phyloP scores from a whole-genome alignment of 345 rosid species.

The Arabidopsis arenosa region DNA sequence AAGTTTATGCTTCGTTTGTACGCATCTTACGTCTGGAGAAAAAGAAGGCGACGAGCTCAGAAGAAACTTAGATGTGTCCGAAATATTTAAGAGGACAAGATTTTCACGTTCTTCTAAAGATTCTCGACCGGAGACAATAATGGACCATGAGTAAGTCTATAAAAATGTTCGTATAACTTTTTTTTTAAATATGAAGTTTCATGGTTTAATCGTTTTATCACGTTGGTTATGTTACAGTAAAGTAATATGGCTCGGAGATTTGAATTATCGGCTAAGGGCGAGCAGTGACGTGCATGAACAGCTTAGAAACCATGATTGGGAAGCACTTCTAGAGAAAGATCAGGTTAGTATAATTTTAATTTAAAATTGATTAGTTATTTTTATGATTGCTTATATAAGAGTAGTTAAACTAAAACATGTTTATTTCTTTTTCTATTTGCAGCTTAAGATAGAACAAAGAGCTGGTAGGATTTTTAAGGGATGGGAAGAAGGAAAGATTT shows the following conservation, averaged over 20 bases:
- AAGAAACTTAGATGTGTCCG: conserved; percentile 81
- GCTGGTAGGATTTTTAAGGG: conserved; percentile 84
- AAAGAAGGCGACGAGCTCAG: conserved; percentile 84
- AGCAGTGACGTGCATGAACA: conserved; percentile 56
- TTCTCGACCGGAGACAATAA: conserved; percentile 60
- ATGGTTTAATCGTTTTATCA: neutral
- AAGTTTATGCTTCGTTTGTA: conserved; percentile 83
- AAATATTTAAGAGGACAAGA: conserved; percentile 78
- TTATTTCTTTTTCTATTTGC: conserved; percentile 27
- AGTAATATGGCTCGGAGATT: conserved; percentile 95
- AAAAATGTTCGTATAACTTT: neutral
- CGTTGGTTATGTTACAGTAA: conserved; percentile 54
- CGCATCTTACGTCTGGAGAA: conserved; percentile 92
- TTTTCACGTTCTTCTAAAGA: conserved; percentile 57
- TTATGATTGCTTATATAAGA: neutral
- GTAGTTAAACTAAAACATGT: conserved; percentile 3
- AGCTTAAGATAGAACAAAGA: conserved; percentile 74
- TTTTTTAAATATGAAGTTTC: neutral
- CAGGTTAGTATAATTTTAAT: conserved; percentile 52
- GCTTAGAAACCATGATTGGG: conserved; percentile 71
- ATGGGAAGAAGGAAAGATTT: conserved; percentile 89
- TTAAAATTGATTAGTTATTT: neutral
- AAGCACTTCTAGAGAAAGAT: conserved; percentile 82
- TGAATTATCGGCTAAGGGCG: conserved; percentile 85
- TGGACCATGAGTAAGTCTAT: conserved; percentile 81